Percentiles rank a stretch among this genome's conserved stretches.
Evolutionary conservation across 305 asterid species (phyloP).

Genomic region (Fraxinus ornus): DNA sequence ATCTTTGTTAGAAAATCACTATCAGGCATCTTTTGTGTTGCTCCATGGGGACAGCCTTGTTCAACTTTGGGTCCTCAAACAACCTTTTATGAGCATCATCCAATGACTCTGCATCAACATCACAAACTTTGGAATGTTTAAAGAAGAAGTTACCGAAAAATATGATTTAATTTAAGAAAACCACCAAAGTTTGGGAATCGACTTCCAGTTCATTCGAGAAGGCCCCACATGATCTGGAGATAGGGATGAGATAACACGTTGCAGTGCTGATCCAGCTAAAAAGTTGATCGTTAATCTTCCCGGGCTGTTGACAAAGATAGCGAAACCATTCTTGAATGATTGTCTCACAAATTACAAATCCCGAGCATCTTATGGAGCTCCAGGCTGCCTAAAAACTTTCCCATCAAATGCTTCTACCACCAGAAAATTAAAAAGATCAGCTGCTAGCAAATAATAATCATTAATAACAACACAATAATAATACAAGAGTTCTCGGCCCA

Average conservation of each 20-base stretch:
- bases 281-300: conserved; percentile 12
- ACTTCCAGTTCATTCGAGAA: conserved; percentile 47
- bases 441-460: not conserved
- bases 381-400: conserved; percentile 22
- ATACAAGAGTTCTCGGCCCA: not conserved
- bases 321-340: conserved; percentile 20
- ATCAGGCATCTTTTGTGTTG: conserved; percentile 43
- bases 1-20: conserved; percentile 45
- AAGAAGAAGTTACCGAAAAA: conserved; percentile 34
- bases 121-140: conserved; percentile 45
- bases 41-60: conserved; percentile 41
- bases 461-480: not conserved
- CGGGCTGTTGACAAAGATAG: conserved; percentile 24
- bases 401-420: conserved; percentile 47
- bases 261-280: conserved; percentile 1
- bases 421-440: not conserved
- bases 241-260: conserved; percentile 13
- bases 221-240: conserved; percentile 28
- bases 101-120: conserved; percentile 44
- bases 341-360: conserved; percentile 11
- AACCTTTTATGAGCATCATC: conserved; percentile 52
- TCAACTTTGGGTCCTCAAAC: conserved; percentile 12
- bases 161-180: conserved; percentile 33
- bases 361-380: conserved; percentile 32
- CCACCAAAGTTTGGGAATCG: conserved; percentile 44